These are phyloP conservation scores for Lyophyllum atratum DNA, from an alignment of 768 basidiomycete genomes.

Conservation along the genomic window DNA sequence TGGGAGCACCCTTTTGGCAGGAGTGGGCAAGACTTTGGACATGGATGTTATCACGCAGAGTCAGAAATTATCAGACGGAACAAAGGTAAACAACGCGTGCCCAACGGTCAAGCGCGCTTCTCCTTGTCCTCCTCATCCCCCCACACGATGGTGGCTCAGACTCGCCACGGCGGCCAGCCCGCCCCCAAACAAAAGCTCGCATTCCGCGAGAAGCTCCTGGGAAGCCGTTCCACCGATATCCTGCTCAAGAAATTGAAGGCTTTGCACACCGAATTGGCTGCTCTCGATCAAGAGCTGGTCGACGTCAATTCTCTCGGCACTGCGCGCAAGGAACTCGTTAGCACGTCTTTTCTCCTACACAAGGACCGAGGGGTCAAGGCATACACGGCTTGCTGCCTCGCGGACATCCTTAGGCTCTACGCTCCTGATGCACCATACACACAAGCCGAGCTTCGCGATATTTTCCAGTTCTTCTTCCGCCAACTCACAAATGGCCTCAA, in stretches of 20 bases:
- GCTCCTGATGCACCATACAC: slow-evolving; percentile 98
- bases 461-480: slow-evolving; percentile 94
- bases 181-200: slow-evolving; percentile 61
- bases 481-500: slow-evolving; percentile 80
- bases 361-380: slow-evolving; percentile 97
- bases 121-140: slow-evolving; percentile 13
- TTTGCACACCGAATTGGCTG: slow-evolving; percentile 75
- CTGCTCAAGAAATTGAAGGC: slow-evolving; percentile 85
- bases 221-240: slow-evolving; percentile 75
- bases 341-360: slow-evolving; percentile 81
- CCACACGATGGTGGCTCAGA: slow-evolving; percentile 69
- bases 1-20: slow-evolving; percentile 62
- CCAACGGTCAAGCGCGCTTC: slow-evolving; percentile 16
- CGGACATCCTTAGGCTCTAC: slow-evolving; percentile 89
- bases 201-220: slow-evolving; percentile 83
- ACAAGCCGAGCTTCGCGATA: slow-evolving; percentile 84
- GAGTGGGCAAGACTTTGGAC: slow-evolving; percentile 36
- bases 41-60: slow-evolving; percentile 28
- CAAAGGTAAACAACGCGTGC: slow-evolving; percentile 49
- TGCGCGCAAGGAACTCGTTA: slow-evolving; percentile 79
- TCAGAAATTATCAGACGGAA: slow-evolving; percentile 17
- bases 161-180: slow-evolving; percentile 55
- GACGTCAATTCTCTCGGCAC: slow-evolving; percentile 70
- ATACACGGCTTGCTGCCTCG: slow-evolving; percentile 90
- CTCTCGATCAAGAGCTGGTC: slow-evolving; percentile 85